Percentiles rank a stretch among this genome's conserved stretches.
Evolutionary conservation across 176 grass and related monocot genomes (phyloP).

Genomic region (Cymbopogon citratus): DNA sequence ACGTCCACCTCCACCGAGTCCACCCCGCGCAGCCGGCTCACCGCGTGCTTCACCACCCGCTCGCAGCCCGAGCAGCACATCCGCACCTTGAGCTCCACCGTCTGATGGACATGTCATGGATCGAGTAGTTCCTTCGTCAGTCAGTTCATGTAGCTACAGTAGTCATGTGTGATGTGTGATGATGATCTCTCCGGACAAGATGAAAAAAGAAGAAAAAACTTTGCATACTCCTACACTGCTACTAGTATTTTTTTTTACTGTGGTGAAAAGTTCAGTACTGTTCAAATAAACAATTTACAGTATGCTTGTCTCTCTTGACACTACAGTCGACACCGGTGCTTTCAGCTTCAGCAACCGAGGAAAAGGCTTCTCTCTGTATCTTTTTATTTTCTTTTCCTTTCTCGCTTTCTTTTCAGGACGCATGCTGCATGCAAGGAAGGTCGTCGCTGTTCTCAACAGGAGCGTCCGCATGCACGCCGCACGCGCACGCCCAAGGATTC

Average conservation of each 20-base stretch:
- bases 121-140: neutral
- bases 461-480: neutral
- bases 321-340: neutral
- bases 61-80: conserved; percentile 94
- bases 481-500: neutral
- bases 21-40: conserved; percentile 57
- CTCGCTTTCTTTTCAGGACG: conserved; percentile 29
- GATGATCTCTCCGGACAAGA: neutral
- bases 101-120: conserved; percentile 21
- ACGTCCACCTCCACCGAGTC: conserved; percentile 81
- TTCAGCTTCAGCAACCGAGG: neutral
- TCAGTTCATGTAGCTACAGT: neutral
- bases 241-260: neutral
- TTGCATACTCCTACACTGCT: neutral
- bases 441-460: conserved; percentile 12
- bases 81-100: conserved; percentile 95
- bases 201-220: neutral
- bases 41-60: conserved; percentile 81
- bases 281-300: neutral
- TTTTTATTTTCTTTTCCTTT: neutral
- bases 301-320: neutral
- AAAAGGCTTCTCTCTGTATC: neutral
- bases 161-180: neutral
- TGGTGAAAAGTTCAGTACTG: neutral
- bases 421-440: conserved; percentile 22